Base-by-base conservation (phyloP, 805 yeast species). In the Cyberlindnera sargentensis region DNA sequence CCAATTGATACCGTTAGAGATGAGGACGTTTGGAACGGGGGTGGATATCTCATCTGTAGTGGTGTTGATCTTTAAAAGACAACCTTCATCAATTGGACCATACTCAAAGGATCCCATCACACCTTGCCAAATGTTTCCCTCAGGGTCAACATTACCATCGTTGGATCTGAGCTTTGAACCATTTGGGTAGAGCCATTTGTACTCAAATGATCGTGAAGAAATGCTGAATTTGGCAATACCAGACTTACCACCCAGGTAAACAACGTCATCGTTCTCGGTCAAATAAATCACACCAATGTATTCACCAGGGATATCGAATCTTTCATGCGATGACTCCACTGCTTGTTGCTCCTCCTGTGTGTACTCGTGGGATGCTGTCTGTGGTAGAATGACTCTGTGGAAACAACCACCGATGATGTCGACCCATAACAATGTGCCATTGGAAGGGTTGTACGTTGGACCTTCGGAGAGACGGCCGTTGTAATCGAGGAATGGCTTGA, bases 141-240 rank as follows among this genome's bases (percentile, higher is more conserved):
- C 66, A 4, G 85, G 82, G 47, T 86, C 89, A 34, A 88, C 75
- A 37, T 77, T 74, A 0, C 96, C 96, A 58, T 89, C 97, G 56
- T 89, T 89, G 35, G 93, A 82, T 55, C 89, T 69, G 59, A 75
- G 60, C 37, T 62, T 64, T 24, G 39, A 43, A n/a, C 48, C 47
- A 29, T 55, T 54, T 10, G 63, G 55, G 39, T 73, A 81, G 27
- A 64, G 40, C 7, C 60, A 55, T 33, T 66, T 53, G 42, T 65
- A 65, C 31, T 65, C 56, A 62, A 74, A 71, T 26, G 56, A 43
- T 6, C 57, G 52, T 1, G 69, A 65, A 9, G 43, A 44, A 39
- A 84, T 71, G 53, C 73, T 66, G 31, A 76, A 76, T 35, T 65
- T 63, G 9, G 78, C 84, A 39, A 85, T 69, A 23, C 95, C 96